Conservation (phyloP, 2,329 filamentous ascomycete species). For the Diaporthe sp. region DNA sequence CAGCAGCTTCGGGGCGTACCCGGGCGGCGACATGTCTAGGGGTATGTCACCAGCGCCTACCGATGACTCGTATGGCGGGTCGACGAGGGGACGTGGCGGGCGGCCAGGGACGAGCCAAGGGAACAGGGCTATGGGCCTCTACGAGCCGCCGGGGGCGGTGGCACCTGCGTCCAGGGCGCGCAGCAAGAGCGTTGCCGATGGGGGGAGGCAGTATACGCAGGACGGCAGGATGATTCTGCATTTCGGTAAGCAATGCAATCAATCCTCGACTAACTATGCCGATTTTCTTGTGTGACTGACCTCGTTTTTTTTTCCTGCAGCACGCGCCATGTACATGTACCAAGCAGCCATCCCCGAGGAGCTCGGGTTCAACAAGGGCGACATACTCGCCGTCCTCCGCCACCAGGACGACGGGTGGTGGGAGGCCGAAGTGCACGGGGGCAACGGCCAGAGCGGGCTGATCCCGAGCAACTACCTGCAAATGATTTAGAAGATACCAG, state of each 20-base stretch:
- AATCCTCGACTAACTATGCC: constrained; percentile 39
- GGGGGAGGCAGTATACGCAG: constrained; percentile 81
- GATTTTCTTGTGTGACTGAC: constrained; percentile 7
- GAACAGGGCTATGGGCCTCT: constrained; percentile 64
- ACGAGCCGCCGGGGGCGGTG: constrained; percentile 59
- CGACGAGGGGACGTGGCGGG: constrained; percentile 61
- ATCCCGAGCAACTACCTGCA: constrained; percentile 77
- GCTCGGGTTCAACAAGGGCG: constrained; percentile 90
- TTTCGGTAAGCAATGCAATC: constrained; percentile 81
- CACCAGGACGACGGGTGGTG: constrained; percentile 99
- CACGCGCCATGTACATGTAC: constrained; percentile 94
- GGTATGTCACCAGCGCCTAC: constrained; percentile 53
- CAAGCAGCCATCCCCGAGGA: constrained; percentile 95
- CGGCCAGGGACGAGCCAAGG: constrained; percentile 58
- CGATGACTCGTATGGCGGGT: constrained; percentile 67
- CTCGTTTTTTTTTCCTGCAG: constrained; percentile 58
- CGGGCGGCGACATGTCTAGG: constrained; percentile 56
- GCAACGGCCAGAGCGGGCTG: constrained; percentile 67
- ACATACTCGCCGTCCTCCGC: constrained; percentile 86
- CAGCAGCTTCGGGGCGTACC: constrained; percentile 39
- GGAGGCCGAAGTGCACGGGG: constrained; percentile 91
- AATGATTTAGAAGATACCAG: constrained; percentile 42
- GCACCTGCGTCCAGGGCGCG: constrained; percentile 61
- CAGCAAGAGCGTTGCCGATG: constrained; percentile 89
- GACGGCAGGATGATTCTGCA: constrained; percentile 91